Evolutionary conservation across 2,329 filamentous ascomycete genomes (phyloP).

Genomic region (Exophiala spinifera): DNA sequence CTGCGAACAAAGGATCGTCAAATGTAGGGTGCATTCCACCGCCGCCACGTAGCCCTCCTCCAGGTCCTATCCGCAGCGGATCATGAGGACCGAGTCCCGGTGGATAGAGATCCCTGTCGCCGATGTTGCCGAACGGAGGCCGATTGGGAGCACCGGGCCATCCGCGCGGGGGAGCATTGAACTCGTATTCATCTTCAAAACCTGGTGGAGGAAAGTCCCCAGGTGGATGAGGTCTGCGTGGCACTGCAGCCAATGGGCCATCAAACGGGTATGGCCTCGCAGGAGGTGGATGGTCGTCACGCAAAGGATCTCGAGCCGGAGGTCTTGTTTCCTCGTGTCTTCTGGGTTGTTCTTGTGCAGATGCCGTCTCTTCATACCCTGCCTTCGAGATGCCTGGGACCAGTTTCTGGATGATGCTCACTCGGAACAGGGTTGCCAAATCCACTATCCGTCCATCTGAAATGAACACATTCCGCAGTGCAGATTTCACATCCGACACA

Average conservation of each 20-base stretch:
- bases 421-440: constrained; percentile 69
- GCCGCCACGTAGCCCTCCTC: constrained; percentile 58
- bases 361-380: constrained; percentile 64
- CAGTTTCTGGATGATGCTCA: constrained; percentile 79
- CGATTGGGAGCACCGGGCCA: constrained; percentile 39
- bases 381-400: constrained; percentile 73
- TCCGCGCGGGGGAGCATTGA: constrained; percentile 64
- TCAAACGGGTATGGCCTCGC: constrained; percentile 66
- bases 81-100: constrained; percentile 81
- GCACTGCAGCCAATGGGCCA: constrained; percentile 60
- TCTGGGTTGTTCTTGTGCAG: constrained; percentile 35
- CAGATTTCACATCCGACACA: constrained; percentile 26
- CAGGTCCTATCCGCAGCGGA: constrained; percentile 67
- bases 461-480: constrained; percentile 65
- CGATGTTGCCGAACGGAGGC: constrained; percentile 57
- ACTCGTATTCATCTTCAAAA: constrained; percentile 90
- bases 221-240: constrained; percentile 62
- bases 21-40: constrained; percentile 96
- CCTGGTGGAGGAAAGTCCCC: constrained; percentile 79
- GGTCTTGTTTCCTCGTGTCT: constrained; percentile 42
- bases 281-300: constrained; percentile 56
- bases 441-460: constrained; percentile 67
- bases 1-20: constrained; percentile 80
- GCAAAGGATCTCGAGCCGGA: constrained; percentile 47
- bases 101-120: constrained; percentile 84